Conservation (phyloP, 768 basidiomycete genomes). For the Lentinula lateritia region DNA sequence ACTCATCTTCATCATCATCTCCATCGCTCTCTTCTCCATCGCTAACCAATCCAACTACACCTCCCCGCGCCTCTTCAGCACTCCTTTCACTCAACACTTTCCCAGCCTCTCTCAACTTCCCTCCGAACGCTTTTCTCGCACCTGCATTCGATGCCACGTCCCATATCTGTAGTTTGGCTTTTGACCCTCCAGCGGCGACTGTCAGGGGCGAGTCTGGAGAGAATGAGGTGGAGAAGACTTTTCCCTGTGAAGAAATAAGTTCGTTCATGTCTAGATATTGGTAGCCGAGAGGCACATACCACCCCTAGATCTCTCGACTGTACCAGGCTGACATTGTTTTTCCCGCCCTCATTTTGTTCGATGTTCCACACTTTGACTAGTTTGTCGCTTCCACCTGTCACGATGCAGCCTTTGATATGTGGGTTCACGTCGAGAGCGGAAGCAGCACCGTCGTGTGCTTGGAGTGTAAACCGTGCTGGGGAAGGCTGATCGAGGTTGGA, state of each 20-base stretch:
- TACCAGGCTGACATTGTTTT: slow-evolving; percentile 76
- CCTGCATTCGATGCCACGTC: slow-evolving; percentile 83
- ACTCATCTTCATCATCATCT: slow-evolving; percentile 23
- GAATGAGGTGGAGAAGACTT: slow-evolving; percentile 88
- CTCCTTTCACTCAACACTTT: slow-evolving; percentile 56
- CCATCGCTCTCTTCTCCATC: slow-evolving; percentile 68
- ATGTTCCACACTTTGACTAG: slow-evolving; percentile 96
- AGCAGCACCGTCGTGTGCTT: slow-evolving; percentile 89
- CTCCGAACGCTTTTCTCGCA: slow-evolving; percentile 76
- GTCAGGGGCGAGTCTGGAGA: slow-evolving; percentile 90
- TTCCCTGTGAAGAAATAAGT: slow-evolving; percentile 55
- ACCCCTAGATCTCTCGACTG: slow-evolving; percentile 87
- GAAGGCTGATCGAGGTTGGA: slow-evolving; percentile 52
- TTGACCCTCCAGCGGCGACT: slow-evolving; percentile 89
- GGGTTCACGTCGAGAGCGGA: slow-evolving; percentile 90
- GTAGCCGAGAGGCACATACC: slow-evolving; percentile 38
- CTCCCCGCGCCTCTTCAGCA: slow-evolving; percentile 27
- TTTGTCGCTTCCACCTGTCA: slow-evolving; percentile 93
- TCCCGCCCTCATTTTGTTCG: slow-evolving; percentile 56
- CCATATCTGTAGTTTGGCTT: slow-evolving; percentile 94
- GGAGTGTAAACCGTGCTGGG: slow-evolving; percentile 78
- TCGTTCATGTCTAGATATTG: neutral
- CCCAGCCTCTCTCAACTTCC: slow-evolving; percentile 62
- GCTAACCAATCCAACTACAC: slow-evolving; percentile 61
- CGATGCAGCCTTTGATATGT: slow-evolving; percentile 84